A percentile compares a stretch with the other conserved stretches of the same genome.
Conservation (phyloP, 1,284 basidiomycete species). For the Moniliophthora roreri region DNA sequence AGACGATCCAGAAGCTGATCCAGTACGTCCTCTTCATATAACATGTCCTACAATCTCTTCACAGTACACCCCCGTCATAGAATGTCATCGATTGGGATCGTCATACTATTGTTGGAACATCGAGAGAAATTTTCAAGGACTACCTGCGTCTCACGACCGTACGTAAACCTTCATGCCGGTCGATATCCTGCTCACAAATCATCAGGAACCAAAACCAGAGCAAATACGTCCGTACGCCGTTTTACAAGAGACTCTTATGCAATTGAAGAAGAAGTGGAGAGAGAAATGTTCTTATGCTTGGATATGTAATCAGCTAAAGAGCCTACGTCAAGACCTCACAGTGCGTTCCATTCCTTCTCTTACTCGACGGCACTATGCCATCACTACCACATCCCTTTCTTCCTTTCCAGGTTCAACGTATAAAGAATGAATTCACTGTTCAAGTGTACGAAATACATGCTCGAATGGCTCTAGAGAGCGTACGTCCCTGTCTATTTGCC, state of each 20-base stretch:
- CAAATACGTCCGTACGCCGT: constrained; percentile 89
- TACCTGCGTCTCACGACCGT: constrained; percentile 95
- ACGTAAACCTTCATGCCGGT: constrained; percentile 26
- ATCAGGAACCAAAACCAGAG: constrained; percentile 90
- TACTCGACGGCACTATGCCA: constrained; percentile 14
- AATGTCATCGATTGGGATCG: constrained; percentile 98
- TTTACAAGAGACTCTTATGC: constrained; percentile 81
- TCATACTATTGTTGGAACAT: constrained; percentile 92
- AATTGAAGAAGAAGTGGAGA: constrained; percentile 90
- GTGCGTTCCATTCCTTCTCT: constrained; percentile 55
- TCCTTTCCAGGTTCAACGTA: constrained; percentile 88
- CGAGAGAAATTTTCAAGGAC: constrained; percentile 88
- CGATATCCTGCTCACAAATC: constrained; percentile 5
- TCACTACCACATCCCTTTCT: constrained; percentile 14
- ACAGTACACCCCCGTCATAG: constrained; percentile 38
- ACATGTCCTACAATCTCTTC: constrained; percentile 7
- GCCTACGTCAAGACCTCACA: constrained; percentile 94
- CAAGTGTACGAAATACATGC: constrained; percentile 98
- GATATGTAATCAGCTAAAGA: constrained; percentile 99
- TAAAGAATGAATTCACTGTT: constrained; percentile 98
- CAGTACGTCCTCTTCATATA: constrained; percentile 44
- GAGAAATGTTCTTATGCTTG: constrained; percentile 85
- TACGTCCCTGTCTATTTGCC: constrained; percentile 37
- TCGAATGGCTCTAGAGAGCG: constrained; percentile 93
- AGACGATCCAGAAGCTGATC: constrained; percentile 71